Evolutionary conservation across 495 filamentous ascomycete species (phyloP).

Genomic region (Tuber indicum): DNA sequence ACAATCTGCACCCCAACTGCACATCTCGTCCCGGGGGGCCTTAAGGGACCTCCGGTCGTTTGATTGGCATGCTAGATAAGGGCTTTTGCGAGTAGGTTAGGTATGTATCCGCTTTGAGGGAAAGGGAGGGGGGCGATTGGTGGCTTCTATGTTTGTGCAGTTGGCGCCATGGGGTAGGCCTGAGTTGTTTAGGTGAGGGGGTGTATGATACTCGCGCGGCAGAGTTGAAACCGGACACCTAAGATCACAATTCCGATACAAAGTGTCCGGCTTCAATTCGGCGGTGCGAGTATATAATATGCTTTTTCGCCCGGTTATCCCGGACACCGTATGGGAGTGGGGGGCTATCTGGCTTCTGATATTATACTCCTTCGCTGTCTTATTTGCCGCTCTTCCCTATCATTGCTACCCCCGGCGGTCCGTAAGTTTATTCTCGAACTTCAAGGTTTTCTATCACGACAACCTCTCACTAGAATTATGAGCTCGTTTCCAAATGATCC

Average conservation of each 20-base stretch:
- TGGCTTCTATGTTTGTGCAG: background rate
- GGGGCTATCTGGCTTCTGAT: too few species aligned
- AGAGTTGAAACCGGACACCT: too few species aligned
- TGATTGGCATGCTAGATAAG: background rate
- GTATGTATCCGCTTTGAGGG: background rate
- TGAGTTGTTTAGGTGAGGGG: background rate
- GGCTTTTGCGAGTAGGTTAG: background rate
- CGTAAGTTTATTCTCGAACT: too few species aligned
- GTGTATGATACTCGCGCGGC: too few species aligned
- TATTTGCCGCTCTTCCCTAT: too few species aligned
- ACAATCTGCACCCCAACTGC: background rate
- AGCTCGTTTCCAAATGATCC: background rate
- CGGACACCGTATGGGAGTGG: too few species aligned
- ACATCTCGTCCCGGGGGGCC: background rate
- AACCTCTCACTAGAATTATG: background rate
- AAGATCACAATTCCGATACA: too few species aligned
- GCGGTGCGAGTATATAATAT: too few species aligned
- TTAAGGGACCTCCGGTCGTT: background rate
- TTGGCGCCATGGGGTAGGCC: background rate
- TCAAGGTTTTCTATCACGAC: background rate
- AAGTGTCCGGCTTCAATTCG: too few species aligned
- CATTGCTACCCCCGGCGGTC: too few species aligned
- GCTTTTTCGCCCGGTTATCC: too few species aligned
- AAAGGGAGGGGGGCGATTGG: background rate
- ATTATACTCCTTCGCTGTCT: too few species aligned